Evolutionary conservation across 352 stramenopile genomes (phyloP).

Genomic region (Globisporangium canariense): DNA sequence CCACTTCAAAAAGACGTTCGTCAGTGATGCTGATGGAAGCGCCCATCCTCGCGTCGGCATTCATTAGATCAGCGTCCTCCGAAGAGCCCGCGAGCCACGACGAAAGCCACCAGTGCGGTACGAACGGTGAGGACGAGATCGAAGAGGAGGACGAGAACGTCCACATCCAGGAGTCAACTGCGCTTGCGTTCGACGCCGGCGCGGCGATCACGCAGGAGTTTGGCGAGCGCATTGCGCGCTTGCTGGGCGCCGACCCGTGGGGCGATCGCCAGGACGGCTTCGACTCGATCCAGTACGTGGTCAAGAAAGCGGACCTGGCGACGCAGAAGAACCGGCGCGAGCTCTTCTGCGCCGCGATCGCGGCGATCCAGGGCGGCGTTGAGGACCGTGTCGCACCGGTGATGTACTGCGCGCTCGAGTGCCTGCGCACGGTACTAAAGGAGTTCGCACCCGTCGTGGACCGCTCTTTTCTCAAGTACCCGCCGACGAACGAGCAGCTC

Average conservation of each 20-base stretch:
- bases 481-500: conserved; percentile 57
- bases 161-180: conserved; percentile 2
- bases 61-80: conserved; percentile 5
- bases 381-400: conserved; percentile 75
- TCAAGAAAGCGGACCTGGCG: conserved; percentile 63
- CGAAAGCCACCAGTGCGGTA: conserved; percentile 2
- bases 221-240: conserved; percentile 60
- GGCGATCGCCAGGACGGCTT: conserved; percentile 78
- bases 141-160: conserved; percentile 10
- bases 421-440: conserved; percentile 57
- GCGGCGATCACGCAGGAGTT: conserved; percentile 68
- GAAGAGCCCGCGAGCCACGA: conserved; percentile 22
- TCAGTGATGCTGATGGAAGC: conserved; percentile 29
- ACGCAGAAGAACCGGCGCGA: conserved; percentile 38
- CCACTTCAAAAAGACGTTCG: conserved; percentile 19
- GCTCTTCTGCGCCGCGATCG: conserved; percentile 60
- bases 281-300: conserved; percentile 57
- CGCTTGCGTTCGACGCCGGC: conserved; percentile 50
- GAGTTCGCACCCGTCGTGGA: conserved; percentile 56
- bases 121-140: conserved; percentile 2
- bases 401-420: conserved; percentile 84
- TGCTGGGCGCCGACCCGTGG: conserved; percentile 73
- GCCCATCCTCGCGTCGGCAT: conserved; percentile 59
- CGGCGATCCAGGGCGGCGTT: conserved; percentile 66
- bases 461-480: conserved; percentile 32